Percentiles rank a stretch among this genome's conserved stretches.
Conservation (phyloP, 257 asterid species). For the Nicotiana paniculata region DNA sequence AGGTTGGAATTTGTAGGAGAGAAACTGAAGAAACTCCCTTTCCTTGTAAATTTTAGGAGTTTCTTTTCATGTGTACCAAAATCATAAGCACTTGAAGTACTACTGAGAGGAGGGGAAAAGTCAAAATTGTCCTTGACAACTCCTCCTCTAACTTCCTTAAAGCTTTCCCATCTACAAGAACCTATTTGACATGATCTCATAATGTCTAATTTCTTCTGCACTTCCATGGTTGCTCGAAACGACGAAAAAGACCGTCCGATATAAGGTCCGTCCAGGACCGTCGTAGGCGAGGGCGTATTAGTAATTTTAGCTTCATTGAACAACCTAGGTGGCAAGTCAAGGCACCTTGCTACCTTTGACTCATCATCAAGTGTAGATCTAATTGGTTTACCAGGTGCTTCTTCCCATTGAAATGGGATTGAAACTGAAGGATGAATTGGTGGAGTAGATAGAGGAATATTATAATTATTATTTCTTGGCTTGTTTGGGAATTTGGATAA, state of each 20-base stretch:
- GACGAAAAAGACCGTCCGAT: slow-evolving; percentile 37
- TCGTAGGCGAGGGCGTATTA: slow-evolving; percentile 44
- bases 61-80: slow-evolving; percentile 17
- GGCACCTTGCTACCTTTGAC: slow-evolving; percentile 32
- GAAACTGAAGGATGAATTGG: slow-evolving; percentile 49
- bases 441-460: slow-evolving; percentile 45
- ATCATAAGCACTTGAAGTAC: slow-evolving; percentile 17
- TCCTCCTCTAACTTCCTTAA: slow-evolving; percentile 20
- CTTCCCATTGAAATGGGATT: slow-evolving; percentile 82
- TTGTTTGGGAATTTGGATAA: slow-evolving; percentile 52
- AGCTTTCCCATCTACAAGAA: slow-evolving; percentile 49
- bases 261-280: slow-evolving; percentile 55
- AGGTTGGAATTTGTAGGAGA: slow-evolving; percentile 37
- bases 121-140: slow-evolving; percentile 16
- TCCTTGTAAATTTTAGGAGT: slow-evolving; percentile 32
- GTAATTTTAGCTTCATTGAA: slow-evolving; percentile 9
- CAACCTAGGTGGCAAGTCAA: slow-evolving; percentile 63
- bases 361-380: too few species aligned
- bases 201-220: neutral
- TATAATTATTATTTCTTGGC: slow-evolving; percentile 16
- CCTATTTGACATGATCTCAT: slow-evolving; percentile 9
- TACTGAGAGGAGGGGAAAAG: slow-evolving; percentile 17
- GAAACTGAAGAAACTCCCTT: slow-evolving; percentile 36
- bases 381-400: slow-evolving; percentile 68
- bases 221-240: slow-evolving; percentile 30